Evolutionary conservation across 139 green algal species (phyloP).

Genomic region (Zygnema circumcarinatum): DNA sequence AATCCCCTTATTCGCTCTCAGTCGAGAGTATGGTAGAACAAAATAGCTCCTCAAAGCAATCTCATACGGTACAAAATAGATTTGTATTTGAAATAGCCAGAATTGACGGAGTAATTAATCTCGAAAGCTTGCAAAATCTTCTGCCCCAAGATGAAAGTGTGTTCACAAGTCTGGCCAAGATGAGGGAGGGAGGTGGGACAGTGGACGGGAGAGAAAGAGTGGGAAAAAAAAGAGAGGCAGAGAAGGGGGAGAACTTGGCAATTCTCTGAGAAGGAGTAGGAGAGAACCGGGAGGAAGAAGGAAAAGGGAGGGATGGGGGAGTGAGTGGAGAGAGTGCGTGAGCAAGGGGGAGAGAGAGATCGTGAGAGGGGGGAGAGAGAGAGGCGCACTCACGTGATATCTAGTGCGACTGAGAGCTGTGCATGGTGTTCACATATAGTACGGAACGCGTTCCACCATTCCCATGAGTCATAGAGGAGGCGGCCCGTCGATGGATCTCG

Average conservation of each 20-base stretch:
- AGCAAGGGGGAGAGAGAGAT: not conserved
- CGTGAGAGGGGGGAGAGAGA: not conserved
- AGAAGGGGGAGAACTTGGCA: not conserved
- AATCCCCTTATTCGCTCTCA: too few relatives aligned
- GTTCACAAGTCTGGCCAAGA: too few relatives aligned
- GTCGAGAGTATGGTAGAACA: too few relatives aligned
- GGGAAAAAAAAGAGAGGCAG: not conserved
- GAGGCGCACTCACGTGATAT: constrained; percentile 56
- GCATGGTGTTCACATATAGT: constrained; percentile 73
- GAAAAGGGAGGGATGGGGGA: not conserved
- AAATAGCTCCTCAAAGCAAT: too few relatives aligned
- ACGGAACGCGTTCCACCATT: constrained; percentile 82
- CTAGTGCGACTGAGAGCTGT: constrained; percentile 77
- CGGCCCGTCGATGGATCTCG: not conserved
- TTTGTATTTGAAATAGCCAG: too few relatives aligned
- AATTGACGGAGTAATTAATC: too few relatives aligned
- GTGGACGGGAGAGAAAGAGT: not conserved
- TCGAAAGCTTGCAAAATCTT: too few relatives aligned
- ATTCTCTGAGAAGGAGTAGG: too few relatives aligned
- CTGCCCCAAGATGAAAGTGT: too few relatives aligned
- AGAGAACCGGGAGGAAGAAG: not conserved
- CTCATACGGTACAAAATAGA: too few relatives aligned
- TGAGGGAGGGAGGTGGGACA: not conserved
- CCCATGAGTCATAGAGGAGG: constrained; percentile 66
- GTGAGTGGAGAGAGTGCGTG: not conserved